These are phyloP conservation scores for Chrysanthemum makinoi DNA, from an alignment of 129 eudicot species.

Conservation along the genomic window DNA sequence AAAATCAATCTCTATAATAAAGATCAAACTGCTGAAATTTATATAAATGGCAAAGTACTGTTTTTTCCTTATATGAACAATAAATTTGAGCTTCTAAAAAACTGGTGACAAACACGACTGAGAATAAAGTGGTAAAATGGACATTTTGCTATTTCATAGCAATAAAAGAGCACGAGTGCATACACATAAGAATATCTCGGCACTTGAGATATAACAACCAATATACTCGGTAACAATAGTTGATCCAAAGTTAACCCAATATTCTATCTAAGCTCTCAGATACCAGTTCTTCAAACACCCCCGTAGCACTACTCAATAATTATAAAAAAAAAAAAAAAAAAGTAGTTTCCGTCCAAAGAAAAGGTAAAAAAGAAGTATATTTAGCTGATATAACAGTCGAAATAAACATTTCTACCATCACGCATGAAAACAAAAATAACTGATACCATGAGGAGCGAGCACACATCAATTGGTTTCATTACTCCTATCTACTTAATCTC, in stretches of 20 bases:
- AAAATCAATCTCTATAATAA: slow-evolving; percentile 9
- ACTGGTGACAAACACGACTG: not conserved
- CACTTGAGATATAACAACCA: not conserved
- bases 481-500: slow-evolving; percentile 7
- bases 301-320: not conserved
- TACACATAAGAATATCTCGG: not conserved
- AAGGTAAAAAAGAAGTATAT: too few relatives aligned
- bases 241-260: too few relatives aligned
- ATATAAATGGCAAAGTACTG: slow-evolving; percentile 2
- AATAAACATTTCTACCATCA: not conserved
- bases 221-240: too few relatives aligned
- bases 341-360: too few relatives aligned
- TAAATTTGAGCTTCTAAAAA: not conserved
- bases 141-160: not conserved
- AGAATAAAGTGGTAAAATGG: not conserved
- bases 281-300: slow-evolving; percentile 1
- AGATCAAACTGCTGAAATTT: slow-evolving; percentile 1
- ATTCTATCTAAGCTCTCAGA: too few relatives aligned
- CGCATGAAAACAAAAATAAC: not conserved
- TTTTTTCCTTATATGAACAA: not conserved
- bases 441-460: not conserved
- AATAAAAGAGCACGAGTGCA: not conserved
- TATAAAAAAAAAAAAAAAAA: too few relatives aligned
- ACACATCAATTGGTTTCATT: not conserved
- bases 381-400: not conserved